These are phyloP conservation scores for Corallochytrium limacisporum DNA, from an alignment of 78 protist genomes.

Conservation along the genomic window DNA sequence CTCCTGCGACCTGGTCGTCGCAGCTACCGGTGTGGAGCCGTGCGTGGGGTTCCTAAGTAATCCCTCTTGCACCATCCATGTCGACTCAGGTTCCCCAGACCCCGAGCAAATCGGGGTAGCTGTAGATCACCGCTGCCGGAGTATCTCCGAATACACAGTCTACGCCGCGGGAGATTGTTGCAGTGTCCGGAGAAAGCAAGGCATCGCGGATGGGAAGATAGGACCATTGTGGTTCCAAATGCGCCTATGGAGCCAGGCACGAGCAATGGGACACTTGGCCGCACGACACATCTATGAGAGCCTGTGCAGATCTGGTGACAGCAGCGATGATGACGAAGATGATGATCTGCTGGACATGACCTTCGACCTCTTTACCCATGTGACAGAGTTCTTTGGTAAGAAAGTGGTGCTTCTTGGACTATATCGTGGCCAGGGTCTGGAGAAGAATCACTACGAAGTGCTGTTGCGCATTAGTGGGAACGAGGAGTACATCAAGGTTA, in stretches of 20 bases:
- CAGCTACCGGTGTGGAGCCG: not conserved
- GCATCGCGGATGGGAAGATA: not conserved
- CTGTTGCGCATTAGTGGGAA: not conserved
- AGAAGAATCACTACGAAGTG: not conserved
- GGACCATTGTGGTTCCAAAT: not conserved
- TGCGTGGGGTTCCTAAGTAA: not conserved
- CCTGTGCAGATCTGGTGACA: not conserved
- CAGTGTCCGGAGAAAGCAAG: not conserved
- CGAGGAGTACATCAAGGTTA: not conserved
- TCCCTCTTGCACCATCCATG: not conserved
- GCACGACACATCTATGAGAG: too few relatives aligned
- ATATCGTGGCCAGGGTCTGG: not conserved
- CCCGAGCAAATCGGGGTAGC: not conserved
- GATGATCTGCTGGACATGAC: not conserved
- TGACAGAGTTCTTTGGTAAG: not conserved
- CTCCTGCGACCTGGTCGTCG: not conserved
- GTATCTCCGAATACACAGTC: not conserved
- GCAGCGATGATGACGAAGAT: not conserved
- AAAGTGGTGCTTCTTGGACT: not conserved
- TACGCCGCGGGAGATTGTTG: not conserved
- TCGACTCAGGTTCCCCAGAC: not conserved
- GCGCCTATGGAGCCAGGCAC: slow-evolving; percentile 3
- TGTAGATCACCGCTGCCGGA: not conserved
- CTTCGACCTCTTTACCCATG: slow-evolving; percentile 1
- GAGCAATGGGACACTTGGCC: not conserved